Evolutionary conservation across 2,329 filamentous ascomycete species (phyloP).

Genomic region (Aspergillus neotritici): DNA sequence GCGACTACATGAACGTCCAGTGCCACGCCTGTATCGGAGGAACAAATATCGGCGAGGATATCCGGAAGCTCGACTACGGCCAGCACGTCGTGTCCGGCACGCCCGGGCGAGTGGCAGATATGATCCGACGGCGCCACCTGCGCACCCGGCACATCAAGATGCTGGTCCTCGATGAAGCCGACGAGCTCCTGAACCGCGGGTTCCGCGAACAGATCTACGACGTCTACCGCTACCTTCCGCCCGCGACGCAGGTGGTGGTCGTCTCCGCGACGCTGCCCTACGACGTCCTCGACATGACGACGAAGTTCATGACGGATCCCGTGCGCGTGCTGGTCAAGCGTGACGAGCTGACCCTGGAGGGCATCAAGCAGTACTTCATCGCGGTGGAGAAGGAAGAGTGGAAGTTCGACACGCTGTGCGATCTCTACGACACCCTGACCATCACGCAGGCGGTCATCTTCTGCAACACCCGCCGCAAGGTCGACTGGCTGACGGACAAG

Average conservation of each 20-base stretch:
- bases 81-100: slow-evolving; percentile 97
- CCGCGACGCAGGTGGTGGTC: slow-evolving; percentile 95
- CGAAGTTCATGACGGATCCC: slow-evolving; percentile 99
- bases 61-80: slow-evolving; percentile 93
- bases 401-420: slow-evolving; percentile 98
- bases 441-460: slow-evolving; percentile 99
- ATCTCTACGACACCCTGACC: slow-evolving; percentile 96
- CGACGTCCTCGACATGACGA: slow-evolving; percentile 98
- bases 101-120: slow-evolving; percentile 87
- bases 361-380: slow-evolving; percentile 98
- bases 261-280: slow-evolving; percentile 95
- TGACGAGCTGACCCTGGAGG: slow-evolving; percentile 96
- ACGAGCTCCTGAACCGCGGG: slow-evolving; percentile 80
- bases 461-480: slow-evolving; percentile 98
- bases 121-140: slow-evolving; percentile 69
- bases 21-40: slow-evolving; percentile 98
- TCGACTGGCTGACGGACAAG: slow-evolving; percentile 99
- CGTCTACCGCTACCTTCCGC: slow-evolving; percentile 93
- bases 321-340: slow-evolving; percentile 96
- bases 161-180: slow-evolving; percentile 70
- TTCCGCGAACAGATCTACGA: slow-evolving; percentile 99
- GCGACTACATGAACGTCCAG: slow-evolving; percentile 99
- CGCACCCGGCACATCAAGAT: slow-evolving; percentile 73
- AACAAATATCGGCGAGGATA: slow-evolving; percentile 96
- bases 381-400: slow-evolving; percentile 99